Base-by-base conservation (phyloP, 2,329 filamentous ascomycete species). In the Neopestalotiopsis sp. region DNA sequence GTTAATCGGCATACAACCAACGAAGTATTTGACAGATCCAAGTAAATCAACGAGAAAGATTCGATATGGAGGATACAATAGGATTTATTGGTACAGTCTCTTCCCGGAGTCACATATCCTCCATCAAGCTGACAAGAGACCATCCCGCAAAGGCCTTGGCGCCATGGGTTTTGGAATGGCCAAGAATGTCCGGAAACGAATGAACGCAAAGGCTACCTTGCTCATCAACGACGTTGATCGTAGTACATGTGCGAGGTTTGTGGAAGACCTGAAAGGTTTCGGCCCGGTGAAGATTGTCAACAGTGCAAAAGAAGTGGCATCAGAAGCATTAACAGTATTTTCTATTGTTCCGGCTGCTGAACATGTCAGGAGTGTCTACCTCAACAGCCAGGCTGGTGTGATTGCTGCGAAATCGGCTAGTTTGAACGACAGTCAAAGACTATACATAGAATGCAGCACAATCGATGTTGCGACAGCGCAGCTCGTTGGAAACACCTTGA, bases 81-180 rank as follows among this genome's bases (percentile, higher is more conserved):
- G 59, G 59, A 12, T 61, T 61, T 40, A 61, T 61, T 30, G 59
- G 59, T 61, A 58, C 12, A 14, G 28, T 58, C 6, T 30, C 28
- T n/a, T 58, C 20, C 13, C 13, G 10, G 9, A 30, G 7, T 10
- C 7, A 20, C 2, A 28, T 10, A n/a, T 58, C 13, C 4, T 28
- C 56, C 28, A 30, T 28, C 20, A n/a, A n/a, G 6, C 7, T 58
- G 20, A 24, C 56, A 7, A 28, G 13, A 30, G 13, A 12, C 2
- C 10, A 28, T 17, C 56, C 20, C 13, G 17, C 24, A 58, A 9
- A 58, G 56, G 56, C 10, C 59, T 61, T 34, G 59, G 59, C 7
- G 32, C 59, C 17, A 61, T 61, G 59, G 59, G 59, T 30, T 61
- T 38, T 4, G 28, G 28, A n/a, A 61, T 61, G 59, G 59, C 59